These are phyloP conservation scores for Podospora pseudocomata DNA, from an alignment of 495 filamentous ascomycete genomes.

Conservation along the genomic window DNA sequence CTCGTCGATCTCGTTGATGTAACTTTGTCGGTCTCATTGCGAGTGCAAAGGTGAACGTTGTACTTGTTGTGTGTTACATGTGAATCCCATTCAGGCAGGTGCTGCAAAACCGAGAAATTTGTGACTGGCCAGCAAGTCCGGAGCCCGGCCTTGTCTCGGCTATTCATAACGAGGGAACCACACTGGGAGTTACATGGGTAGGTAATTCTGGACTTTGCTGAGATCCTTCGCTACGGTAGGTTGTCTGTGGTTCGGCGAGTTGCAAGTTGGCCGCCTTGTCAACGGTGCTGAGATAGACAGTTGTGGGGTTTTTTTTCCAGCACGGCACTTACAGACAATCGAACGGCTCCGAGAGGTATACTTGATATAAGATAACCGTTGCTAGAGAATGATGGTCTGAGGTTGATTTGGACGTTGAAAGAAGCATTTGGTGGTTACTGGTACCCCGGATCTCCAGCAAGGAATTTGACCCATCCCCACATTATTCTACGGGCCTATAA, in stretches of 20 bases:
- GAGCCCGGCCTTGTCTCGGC: background rate
- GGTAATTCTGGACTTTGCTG: background rate
- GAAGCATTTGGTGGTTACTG: constrained; percentile 15
- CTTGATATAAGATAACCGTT: no score
- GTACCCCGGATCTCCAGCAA: background rate
- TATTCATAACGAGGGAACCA: background rate
- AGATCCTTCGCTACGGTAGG: background rate
- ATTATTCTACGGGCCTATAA: background rate
- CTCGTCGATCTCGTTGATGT: background rate
- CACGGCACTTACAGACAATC: no score
- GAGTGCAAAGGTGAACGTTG: background rate
- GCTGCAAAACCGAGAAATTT: background rate
- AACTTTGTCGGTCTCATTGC: background rate
- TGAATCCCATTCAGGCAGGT: constrained; percentile 1
- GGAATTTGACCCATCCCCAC: background rate
- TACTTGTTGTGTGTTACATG: background rate
- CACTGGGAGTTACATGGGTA: background rate
- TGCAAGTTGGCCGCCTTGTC: background rate
- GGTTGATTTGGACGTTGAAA: constrained; percentile 1
- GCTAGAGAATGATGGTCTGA: no score
- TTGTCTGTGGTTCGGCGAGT: background rate
- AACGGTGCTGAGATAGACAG: background rate
- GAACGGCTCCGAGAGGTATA: no score
- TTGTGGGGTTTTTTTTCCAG: background rate
- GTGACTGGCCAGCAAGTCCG: background rate